Evolutionary conservation across 148 eudicot genomes (phyloP).

Genomic region (Persicaria tinctoria): DNA sequence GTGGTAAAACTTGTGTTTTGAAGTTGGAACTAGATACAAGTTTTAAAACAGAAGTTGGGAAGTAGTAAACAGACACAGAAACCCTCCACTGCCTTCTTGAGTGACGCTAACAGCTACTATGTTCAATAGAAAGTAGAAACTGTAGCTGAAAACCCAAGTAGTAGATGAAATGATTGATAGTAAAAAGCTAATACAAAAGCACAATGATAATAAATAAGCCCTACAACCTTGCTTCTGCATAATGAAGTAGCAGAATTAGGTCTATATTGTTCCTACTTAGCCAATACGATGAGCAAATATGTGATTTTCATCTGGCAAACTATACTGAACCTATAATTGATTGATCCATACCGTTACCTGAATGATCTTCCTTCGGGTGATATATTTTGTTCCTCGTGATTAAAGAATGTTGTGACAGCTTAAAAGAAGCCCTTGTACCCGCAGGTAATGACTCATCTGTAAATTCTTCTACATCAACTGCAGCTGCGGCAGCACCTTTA

Average conservation of each 20-base stretch:
- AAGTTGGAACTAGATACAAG: no score
- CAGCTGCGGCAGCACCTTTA: slow-evolving; percentile 67
- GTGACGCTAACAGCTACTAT: not conserved
- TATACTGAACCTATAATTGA: not conserved
- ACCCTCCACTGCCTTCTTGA: not conserved
- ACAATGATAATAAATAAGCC: not conserved
- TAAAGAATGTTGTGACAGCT: slow-evolving; percentile 38
- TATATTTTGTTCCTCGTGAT: slow-evolving; percentile 45
- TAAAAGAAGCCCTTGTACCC: slow-evolving; percentile 27
- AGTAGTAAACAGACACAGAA: not conserved
- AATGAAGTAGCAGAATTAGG: not conserved
- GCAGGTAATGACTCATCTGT: slow-evolving; percentile 20
- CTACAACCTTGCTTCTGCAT: not conserved
- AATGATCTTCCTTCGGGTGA: slow-evolving; percentile 28
- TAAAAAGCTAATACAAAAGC: not conserved
- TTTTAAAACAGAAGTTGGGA: not conserved
- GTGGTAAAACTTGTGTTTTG: not conserved
- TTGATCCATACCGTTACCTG: slow-evolving; percentile 28
- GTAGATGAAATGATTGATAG: not conserved
- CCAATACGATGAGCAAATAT: not conserved
- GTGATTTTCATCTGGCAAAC: not conserved
- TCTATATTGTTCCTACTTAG: not conserved
- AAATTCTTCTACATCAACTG: slow-evolving; percentile 65
- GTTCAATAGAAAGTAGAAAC: not conserved
- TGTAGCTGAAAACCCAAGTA: not conserved